Evolutionary conservation across 192 early-diverging fungal genomes (phyloP), one percentile per base, ranked within the genome.

Genomic region (Radiomyces spectabilis): DNA sequence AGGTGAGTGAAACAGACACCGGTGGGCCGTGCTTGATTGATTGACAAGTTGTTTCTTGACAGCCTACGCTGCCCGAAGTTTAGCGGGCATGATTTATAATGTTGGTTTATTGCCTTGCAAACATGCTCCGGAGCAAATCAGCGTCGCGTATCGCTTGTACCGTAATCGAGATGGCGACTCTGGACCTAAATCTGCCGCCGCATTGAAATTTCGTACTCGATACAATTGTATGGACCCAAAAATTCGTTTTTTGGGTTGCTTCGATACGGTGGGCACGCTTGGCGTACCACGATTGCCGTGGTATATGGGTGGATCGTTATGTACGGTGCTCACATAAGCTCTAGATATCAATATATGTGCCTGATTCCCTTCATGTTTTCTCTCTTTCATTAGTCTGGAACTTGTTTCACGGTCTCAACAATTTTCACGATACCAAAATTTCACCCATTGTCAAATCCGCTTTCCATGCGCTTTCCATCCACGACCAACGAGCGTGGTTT

Each of bases 401-500:
- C 12, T 24, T 59, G 4, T 59, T 59, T 30, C 38, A 31, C 16
- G 31, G 40, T 19, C 5, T 22, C n/a, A 30, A 26, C 27, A 26
- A 40, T n/a, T 59, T 59, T 41, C 57, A 59, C 35, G 57, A 59
- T 33, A 59, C 49, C 1, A 51, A 51, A 2, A 27, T 59, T 19
- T 35, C 49, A 3, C 57, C 57, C 12, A 43, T 21, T 4, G 29
- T 59, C 1, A 29, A 34, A n/a, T 51, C 49, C 31, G 57, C 57
- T 1, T 59, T 51, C 40, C 57, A 59, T 26, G 57, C 57, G 6
- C n/a, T 59, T 0, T 50, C 57, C 3, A 59, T 59, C 21, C 57
- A 59, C 21, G 57, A 59, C 8, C 57, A 59, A 43, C 57, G 57
- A 27, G 39, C 13, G 5, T 59, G 57, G 57, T 59, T 51, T 19